These are phyloP conservation scores for Neospermospora avenae DNA, from an alignment of 2,329 filamentous ascomycete genomes.

Conservation along the genomic window DNA sequence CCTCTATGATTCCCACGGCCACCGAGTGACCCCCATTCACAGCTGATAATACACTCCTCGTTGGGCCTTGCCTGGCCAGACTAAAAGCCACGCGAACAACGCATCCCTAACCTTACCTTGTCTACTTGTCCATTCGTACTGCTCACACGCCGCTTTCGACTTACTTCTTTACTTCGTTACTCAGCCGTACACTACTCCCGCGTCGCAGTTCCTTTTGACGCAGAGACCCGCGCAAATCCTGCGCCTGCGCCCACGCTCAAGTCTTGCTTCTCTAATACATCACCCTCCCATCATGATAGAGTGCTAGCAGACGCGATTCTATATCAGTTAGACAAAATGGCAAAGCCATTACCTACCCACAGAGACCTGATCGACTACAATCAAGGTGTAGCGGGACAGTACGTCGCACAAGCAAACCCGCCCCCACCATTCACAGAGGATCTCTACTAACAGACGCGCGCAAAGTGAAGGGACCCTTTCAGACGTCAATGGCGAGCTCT, in stretches of 20 bases:
- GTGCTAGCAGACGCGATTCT: constrained; percentile 29
- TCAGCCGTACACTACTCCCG: constrained; percentile 21
- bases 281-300: constrained; percentile 33
- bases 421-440: not conserved
- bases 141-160: not conserved
- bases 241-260: constrained; percentile 7
- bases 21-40: not conserved
- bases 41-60: constrained; percentile 7
- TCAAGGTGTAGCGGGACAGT: constrained; percentile 82
- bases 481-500: constrained; percentile 76
- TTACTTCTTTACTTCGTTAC: constrained; percentile 8
- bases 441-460: constrained; percentile 18
- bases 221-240: constrained; percentile 13
- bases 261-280: constrained; percentile 17
- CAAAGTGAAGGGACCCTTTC: constrained; percentile 84
- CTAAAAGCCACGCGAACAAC: constrained; percentile 23
- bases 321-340: constrained; percentile 35
- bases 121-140: not conserved
- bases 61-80: not conserved
- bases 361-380: constrained; percentile 66
- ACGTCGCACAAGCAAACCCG: constrained; percentile 41
- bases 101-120: not conserved
- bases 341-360: constrained; percentile 38
- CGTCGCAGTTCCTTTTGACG: constrained; percentile 14
- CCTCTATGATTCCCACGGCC: not conserved